Base-by-base conservation (phyloP, 768 basidiomycete species). In the Mycena indigotica region DNA sequence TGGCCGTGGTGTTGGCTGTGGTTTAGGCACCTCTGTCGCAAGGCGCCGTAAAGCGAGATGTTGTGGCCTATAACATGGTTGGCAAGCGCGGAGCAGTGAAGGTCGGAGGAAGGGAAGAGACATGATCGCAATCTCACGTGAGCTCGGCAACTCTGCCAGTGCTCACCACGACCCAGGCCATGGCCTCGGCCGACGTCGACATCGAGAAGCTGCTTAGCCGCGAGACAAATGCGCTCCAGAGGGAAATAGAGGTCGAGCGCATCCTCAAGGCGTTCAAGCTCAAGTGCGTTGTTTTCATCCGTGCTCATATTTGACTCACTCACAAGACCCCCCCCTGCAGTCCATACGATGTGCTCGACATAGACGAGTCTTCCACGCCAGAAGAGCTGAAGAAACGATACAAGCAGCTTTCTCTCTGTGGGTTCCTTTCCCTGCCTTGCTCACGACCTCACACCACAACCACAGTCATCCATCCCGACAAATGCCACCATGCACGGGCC, bases 391-490 rank as follows among this genome's bases (percentile, higher is more conserved):
- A 97, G 80, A 91, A 85, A 76, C 89, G 86, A 72, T 94, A 91
- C 72, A 83, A 86, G 60, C 89, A 93, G 65, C 72, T 93, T 67
- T 94, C 92, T 63, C 80, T 94, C 41, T 89, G 92, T 93, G 74
- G 74, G 87, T 76, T 59, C 50, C 49, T 38, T 38, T 52, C 51
- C 58, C 21, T 30, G 25, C 50, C 56, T 30, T 35, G 39, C 12
- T 46, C 17, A 3, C 25, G 8, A 32, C 28, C 50, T 53, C 51
- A 60, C 51, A 35, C 50, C 60, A 23, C 44, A 46, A 28, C 29
- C 55, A 60, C 70, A 94, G 92, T 97, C 73, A 98, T 99, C 68
- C 97, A 99, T 80, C 97, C 97, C 60, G 97, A 99, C 80, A 99
- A 98, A 81, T 89, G 90, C 66, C 78, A 91, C 70, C 93, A 97